Conservation (phyloP, 1,139 yeast species). For the Hyphopichia pseudoburtonii region DNA sequence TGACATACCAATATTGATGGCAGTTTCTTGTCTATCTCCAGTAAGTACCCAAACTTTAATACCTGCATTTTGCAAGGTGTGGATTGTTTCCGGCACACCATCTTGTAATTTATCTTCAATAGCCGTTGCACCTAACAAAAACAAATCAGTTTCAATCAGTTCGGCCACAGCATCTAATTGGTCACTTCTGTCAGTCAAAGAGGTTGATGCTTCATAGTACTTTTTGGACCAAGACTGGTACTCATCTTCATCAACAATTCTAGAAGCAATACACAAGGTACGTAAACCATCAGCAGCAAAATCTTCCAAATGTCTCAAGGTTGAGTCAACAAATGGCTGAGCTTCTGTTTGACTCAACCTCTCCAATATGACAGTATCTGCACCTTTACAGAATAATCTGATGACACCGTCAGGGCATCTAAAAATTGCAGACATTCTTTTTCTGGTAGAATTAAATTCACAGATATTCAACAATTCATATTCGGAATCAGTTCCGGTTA, state of each 20-base stretch:
- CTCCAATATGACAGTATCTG: constrained; percentile 93
- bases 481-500: constrained; percentile 31
- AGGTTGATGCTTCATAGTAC: constrained; percentile 80
- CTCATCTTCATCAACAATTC: constrained; percentile 78
- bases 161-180: constrained; percentile 73
- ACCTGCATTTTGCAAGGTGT: constrained; percentile 92
- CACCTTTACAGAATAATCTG: constrained; percentile 91
- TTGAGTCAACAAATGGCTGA: constrained; percentile 78
- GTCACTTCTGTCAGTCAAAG: constrained; percentile 71
- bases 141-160: constrained; percentile 74
- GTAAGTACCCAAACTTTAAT: constrained; percentile 97
- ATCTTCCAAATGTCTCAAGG: constrained; percentile 87
- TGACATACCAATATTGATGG: constrained; percentile 97
- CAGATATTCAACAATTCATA: constrained; percentile 87
- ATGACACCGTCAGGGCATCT: constrained; percentile 93
- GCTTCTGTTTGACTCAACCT: constrained; percentile 63
- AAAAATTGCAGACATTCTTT: constrained; percentile 95
- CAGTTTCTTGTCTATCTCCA: constrained; percentile 99
- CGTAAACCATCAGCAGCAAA: constrained; percentile 96
- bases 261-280: constrained; percentile 88
- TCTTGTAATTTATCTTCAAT: constrained; percentile 97
- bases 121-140: constrained; percentile 93
- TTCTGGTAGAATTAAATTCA: constrained; percentile 95
- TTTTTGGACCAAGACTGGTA: constrained; percentile 62
- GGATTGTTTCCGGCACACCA: constrained; percentile 97